Base-by-base conservation (phyloP, 2,329 filamentous ascomycete species). In the Nannizzia gypsea region DNA sequence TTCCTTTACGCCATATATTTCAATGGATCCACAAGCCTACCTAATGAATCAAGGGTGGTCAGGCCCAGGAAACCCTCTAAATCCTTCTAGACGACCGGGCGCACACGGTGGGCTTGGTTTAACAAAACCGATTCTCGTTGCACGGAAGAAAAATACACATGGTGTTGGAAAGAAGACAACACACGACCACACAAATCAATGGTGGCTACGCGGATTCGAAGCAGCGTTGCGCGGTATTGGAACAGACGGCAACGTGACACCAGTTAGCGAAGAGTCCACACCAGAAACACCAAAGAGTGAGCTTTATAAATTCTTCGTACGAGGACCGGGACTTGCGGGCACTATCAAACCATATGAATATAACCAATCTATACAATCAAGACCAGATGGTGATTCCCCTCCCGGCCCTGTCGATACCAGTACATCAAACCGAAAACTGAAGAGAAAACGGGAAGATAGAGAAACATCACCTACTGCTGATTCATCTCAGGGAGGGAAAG, bases 201-300 rank as follows among this genome's bases (percentile, higher is more conserved):
- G 93, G 93, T 99, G 93, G 93, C 80, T 96, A 74, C 87, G 89
- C 61, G 93, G 93, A 9, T 96, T 96, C 66, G 92, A 97, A 73
- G 86, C 90, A 71, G 90, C 91, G 60, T 77, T 96, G 64, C 88
- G 93, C 72, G 88, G 86, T 3, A 80, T 96, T 58, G 80, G 79
- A 0, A 73, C 76, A 3, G 87, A 88, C 69, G 84, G 81, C 1
- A 81, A 65, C 79, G 83, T 58, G 75, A 77, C 66, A 59, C 83
- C 60, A 74, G 81, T 66, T 75, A 86, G 77, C 80, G 82, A 61
- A 71, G 82, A 60, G 77, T 81, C 62, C 17, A 63, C 67, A 77
- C 79, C 63, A 55, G 72, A 65, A 65, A 76, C 59, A 70, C 78
- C 59, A 68, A 74, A 64, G 70, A 81, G 71, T 70, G 79, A 73